phyloP scores from a whole-genome alignment of 2,329 filamentous ascomycete genomes.

The Verruconis gallopava region DNA sequence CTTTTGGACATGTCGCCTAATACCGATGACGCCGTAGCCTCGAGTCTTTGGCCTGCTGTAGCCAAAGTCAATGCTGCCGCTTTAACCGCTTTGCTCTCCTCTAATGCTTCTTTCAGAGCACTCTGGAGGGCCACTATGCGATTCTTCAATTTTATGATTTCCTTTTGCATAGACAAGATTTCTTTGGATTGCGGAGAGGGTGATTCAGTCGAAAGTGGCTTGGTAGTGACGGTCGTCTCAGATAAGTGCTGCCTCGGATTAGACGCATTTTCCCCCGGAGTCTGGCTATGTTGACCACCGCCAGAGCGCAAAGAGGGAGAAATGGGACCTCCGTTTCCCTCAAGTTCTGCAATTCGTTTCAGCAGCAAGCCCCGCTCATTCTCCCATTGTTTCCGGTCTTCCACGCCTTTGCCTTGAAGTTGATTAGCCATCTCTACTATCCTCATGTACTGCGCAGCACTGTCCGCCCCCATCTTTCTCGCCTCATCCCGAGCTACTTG shows the following conservation, averaged over 20 bases:
- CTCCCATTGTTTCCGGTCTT: slow-evolving; percentile 30
- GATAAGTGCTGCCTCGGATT: too few species aligned
- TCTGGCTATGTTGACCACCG: background rate
- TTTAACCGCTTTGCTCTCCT: slow-evolving; percentile 6
- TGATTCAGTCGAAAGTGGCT: background rate
- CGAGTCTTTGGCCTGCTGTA: slow-evolving; percentile 2
- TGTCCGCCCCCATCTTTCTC: slow-evolving; percentile 27
- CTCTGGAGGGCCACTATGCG: background rate
- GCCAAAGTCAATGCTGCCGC: slow-evolving; percentile 5
- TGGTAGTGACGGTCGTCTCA: background rate
- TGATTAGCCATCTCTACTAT: slow-evolving; percentile 38
- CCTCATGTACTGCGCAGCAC: slow-evolving; percentile 36
- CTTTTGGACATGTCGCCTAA: too few species aligned
- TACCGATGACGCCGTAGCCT: slow-evolving; percentile 11
- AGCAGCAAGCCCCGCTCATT: slow-evolving; percentile 25
- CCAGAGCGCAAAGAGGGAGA: background rate
- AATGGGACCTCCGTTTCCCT: background rate
- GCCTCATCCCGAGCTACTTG: slow-evolving; percentile 35
- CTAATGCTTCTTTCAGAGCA: background rate
- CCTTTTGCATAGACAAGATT: background rate
- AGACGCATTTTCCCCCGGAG: background rate
- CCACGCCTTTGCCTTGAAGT: slow-evolving; percentile 30
- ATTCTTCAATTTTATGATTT: background rate
- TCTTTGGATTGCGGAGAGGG: background rate
- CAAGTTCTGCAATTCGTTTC: slow-evolving; percentile 1